Base-by-base conservation (phyloP, 192 early-diverging fungal genomes). In the Kickxella alabastrina region DNA sequence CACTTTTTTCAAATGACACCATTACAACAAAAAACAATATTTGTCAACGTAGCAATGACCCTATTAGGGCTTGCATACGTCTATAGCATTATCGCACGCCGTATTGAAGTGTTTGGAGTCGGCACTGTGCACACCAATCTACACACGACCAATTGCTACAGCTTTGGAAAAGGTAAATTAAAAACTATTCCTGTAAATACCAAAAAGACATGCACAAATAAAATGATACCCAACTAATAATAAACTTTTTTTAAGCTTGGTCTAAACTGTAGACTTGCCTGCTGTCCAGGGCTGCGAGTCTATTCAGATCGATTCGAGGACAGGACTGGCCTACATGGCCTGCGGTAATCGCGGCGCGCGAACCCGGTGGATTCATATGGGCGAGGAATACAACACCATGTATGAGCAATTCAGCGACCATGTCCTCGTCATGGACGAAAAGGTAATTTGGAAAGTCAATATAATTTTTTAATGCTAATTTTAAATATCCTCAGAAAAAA, bases 221-320 rank as follows among this genome's bases (percentile, higher is more conserved):
- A n/a, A n/a, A n/a, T n/a, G n/a, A n/a, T n/a, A n/a, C n/a, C n/a
- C n/a, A n/a, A 31, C 9, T 2, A 10, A 35, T 41, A 31, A n/a
- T 28, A 32, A 2, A 37, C 1, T 10, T 52, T 41, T 52, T 17
- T 17, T 36, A 23, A 23, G 35, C 3, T 34, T 28, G 9, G 18
- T 44, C 9, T 24, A 34, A n/a, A 14, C 8, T 43, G 27, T 75
- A 75, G 71, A 68, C 26, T 53, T 62, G 15, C 49, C 49, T 10
- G 34, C 59, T 48, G 21, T 75, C 10, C 71, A 84, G 23, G 77
- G 77, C n/a, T 84, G 82, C 24, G 82, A 84, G 59, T 81, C 79
- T 39, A 69, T 84, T 22, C 76, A 74, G 22, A 63, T 81, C 21
- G 80, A 82, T 54, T 72, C 68, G 25, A 52, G 50, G 7, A 73